Evolutionary conservation across 192 early-diverging fungal genomes (phyloP), one percentile per base, ranked within the genome.

Genomic region (Entrophospora sp.): DNA sequence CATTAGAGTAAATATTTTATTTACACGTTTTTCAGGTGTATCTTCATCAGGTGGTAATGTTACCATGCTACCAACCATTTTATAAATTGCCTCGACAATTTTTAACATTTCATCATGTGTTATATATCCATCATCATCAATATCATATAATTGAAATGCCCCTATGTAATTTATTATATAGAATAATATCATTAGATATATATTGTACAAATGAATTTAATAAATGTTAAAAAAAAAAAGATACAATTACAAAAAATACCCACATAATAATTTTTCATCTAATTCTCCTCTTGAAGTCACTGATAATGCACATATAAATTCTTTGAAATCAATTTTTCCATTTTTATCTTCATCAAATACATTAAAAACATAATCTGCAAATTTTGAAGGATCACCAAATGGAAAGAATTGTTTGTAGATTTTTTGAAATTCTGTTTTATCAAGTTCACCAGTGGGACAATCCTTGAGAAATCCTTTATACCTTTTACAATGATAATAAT

Each of bases 381-480:
- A n/a, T 43, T 81, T 79, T 52, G 87, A 84, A 5, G 91, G 83
- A 70, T 97, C 91, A 37, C 94, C 94, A 74, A 97, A 95, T 31
- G 94, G 92, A 67, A 97, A 97, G 72, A 91, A 95, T 64, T 91
- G 88, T 73, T 95, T 94, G 80, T 94, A 97, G 45, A 95, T 92
- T 55, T 89, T 86, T 72, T 87, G 87, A 67, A 97, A 95, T 64
- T 93, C 88, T 3, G 85, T 76, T 68, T 86, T 83, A 80, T 90
- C 84, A 31, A 97, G 79, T 69, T 85, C 75, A 34, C 94, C 94
- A 5, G 79, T 75, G 5, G 94, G 94, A 65, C 91, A 94, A 69
- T 94, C 92, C 74, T 91, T 92, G 38, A 92, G 76, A 68, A 96
- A 96, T 12, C 92, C 92, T 72, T 92, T 92, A n/a, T n/a, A n/a